Evolutionary conservation across 176 grass and related monocot genomes (phyloP).

Genomic region (Zizania latifolia): DNA sequence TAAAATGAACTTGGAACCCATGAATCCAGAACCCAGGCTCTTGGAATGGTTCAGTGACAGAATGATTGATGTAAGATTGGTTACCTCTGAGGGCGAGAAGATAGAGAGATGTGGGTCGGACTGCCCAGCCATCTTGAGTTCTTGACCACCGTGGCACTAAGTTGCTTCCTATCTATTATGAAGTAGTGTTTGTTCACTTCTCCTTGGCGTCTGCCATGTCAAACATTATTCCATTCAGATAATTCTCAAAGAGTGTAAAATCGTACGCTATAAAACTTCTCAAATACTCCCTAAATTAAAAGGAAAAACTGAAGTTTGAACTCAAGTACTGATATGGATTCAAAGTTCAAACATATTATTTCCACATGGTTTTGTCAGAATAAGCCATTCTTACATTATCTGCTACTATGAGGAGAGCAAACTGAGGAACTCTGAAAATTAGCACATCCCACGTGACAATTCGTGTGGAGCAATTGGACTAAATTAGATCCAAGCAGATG

Average conservation of each 20-base stretch:
- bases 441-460: no score
- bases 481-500: no score
- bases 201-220: neutral
- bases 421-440: no score
- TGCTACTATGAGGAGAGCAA: neutral
- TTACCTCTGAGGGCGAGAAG: conserved; percentile 79
- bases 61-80: neutral
- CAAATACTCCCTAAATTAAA: neutral
- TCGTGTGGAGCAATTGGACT: no score
- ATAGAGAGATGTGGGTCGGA: conserved; percentile 69
- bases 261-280: neutral
- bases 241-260: neutral
- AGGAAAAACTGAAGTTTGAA: neutral
- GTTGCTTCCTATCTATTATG: neutral
- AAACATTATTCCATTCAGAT: neutral
- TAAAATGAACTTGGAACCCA: neutral
- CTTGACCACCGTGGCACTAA: neutral
- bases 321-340: neutral
- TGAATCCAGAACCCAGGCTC: neutral
- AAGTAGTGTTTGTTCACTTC: neutral
- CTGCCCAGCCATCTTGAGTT: conserved; percentile 30
- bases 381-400: neutral
- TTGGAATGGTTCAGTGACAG: neutral
- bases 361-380: neutral
- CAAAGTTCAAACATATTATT: neutral